phyloP scores from a whole-genome alignment of 2,329 filamentous ascomycete species.

The Apiospora malaysiana region DNA sequence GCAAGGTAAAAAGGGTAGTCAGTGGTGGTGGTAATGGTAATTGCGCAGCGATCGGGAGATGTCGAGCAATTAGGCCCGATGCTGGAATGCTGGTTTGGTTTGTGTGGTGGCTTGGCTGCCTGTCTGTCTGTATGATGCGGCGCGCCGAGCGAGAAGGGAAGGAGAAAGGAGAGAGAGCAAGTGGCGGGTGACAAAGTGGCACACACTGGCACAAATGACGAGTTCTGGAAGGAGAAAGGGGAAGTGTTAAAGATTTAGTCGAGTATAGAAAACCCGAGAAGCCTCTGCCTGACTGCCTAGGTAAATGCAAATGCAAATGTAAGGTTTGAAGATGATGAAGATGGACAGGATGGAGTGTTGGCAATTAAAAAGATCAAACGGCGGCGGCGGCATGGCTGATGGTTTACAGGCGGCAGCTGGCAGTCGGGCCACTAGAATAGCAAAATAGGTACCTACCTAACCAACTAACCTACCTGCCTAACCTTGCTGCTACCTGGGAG shows the following conservation, averaged over 20 bases:
- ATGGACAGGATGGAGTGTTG: no score
- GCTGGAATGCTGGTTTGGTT: background rate
- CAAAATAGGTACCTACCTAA: no score
- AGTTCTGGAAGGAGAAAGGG: no score
- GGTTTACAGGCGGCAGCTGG: background rate
- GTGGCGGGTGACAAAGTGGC: background rate
- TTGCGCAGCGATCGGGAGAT: background rate
- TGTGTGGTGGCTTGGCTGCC: background rate
- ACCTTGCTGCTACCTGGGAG: no score
- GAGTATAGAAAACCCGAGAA: no score
- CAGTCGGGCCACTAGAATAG: background rate
- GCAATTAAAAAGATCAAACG: no score
- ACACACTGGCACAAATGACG: background rate
- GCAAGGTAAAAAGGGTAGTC: background rate
- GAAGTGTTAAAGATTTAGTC: no score
- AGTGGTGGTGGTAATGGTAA: background rate
- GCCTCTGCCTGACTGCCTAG: no score
- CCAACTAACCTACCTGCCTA: no score
- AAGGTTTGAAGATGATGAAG: no score
- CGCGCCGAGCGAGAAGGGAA: background rate
- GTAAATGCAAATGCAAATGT: no score
- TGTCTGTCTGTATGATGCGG: no score
- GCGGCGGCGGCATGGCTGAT: background rate
- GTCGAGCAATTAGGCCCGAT: background rate
- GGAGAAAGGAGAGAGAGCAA: background rate